Conservation (phyloP, 805 yeast genomes). For the Groenewaldozyma tartarivorans region DNA sequence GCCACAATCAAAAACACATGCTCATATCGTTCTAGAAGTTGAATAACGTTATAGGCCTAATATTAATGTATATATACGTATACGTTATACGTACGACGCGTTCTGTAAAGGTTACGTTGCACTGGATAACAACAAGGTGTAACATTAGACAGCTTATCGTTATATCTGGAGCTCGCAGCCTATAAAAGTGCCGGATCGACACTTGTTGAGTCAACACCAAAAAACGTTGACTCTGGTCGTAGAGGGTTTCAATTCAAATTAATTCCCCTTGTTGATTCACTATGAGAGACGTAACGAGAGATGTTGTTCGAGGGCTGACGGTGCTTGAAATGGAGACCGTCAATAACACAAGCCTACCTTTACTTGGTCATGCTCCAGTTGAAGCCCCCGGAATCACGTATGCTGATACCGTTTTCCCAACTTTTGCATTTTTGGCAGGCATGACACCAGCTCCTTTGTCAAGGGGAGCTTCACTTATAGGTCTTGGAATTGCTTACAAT, state of each 20-base stretch:
- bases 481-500: conserved; percentile 25
- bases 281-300: conserved; percentile 21
- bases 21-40: too few species aligned
- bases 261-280: background rate
- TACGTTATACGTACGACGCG: background rate
- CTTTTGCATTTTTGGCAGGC: conserved; percentile 24
- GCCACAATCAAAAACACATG: too few species aligned
- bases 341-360: conserved; percentile 12
- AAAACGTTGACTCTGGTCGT: too few species aligned
- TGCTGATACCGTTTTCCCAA: conserved; percentile 26
- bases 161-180: too few species aligned
- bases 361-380: conserved; percentile 18
- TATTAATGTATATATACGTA: too few species aligned
- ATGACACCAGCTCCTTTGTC: conserved; percentile 15
- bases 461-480: conserved; percentile 16
- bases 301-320: conserved; percentile 22
- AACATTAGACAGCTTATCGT: too few species aligned
- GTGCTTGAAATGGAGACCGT: conserved; percentile 25
- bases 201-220: too few species aligned
- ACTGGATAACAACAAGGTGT: background rate
- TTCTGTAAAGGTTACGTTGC: too few species aligned
- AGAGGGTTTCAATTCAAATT: too few species aligned
- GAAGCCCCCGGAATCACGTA: conserved; percentile 18
- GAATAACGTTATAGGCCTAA: too few species aligned
- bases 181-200: too few species aligned